These are phyloP conservation scores for Pseudocercospora vitis DNA, from an alignment of 2,329 filamentous ascomycete genomes.

Conservation along the genomic window DNA sequence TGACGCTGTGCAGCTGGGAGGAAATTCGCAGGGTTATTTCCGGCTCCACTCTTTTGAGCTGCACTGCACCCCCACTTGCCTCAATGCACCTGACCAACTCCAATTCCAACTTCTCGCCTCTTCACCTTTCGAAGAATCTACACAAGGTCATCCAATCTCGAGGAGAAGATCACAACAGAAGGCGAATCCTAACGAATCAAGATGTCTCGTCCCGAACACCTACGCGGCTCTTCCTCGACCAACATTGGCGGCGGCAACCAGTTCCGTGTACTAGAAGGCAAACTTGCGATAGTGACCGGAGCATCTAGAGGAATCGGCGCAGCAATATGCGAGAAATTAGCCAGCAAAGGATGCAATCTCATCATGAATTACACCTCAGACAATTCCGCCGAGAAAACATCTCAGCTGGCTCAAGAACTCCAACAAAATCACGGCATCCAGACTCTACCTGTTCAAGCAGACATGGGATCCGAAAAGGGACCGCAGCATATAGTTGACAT, in stretches of 20 bases:
- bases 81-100: neutral
- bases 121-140: neutral
- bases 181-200: neutral
- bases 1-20: too few species aligned
- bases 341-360: conserved; percentile 67
- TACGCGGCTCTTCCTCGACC: conserved; percentile 19
- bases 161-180: too few species aligned
- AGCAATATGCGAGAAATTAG: conserved; percentile 67
- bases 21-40: neutral
- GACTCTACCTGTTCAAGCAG: conserved; percentile 66
- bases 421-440: conserved; percentile 57
- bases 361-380: conserved; percentile 71
- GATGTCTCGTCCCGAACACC: conserved; percentile 26
- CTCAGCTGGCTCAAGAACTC: conserved; percentile 58
- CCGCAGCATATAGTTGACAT: conserved; percentile 60
- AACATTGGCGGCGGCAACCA: conserved; percentile 18
- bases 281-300: conserved; percentile 76
- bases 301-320: conserved; percentile 77
- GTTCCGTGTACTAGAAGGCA: conserved; percentile 58
- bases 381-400: conserved; percentile 55
- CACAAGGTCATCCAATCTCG: too few species aligned
- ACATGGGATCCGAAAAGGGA: conserved; percentile 64
- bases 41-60: neutral
- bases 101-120: neutral
- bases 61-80: neutral